These are phyloP conservation scores for Rhodomyrtus tomentosa DNA, from an alignment of 345 rosid species.

Conservation along the genomic window DNA sequence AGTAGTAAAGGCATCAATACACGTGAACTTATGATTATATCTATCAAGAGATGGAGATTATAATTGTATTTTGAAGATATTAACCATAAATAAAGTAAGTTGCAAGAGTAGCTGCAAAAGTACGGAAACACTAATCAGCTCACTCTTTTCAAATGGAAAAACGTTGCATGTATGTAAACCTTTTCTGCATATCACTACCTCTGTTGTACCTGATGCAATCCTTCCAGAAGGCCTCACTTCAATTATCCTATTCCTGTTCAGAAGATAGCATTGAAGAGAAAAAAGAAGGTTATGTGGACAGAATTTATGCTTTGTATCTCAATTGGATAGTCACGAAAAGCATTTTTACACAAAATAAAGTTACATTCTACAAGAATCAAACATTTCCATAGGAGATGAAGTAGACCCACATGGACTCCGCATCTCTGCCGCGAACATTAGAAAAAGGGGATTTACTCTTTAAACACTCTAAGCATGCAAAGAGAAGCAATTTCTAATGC, in stretches of 20 bases:
- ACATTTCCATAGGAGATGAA: background rate
- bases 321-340: background rate
- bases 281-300: background rate
- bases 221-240: conserved; percentile 61
- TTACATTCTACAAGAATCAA: background rate
- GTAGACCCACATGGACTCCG: background rate
- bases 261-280: background rate
- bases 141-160: background rate
- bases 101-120: background rate
- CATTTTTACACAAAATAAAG: background rate
- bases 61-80: background rate
- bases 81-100: background rate
- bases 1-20: background rate
- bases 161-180: background rate
- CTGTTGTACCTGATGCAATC: conserved; percentile 71
- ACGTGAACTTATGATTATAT: background rate
- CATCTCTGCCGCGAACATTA: background rate
- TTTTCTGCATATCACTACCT: conserved; percentile 29
- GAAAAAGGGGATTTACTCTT: background rate
- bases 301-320: background rate
- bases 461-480: background rate
- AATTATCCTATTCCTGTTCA: conserved; percentile 45
- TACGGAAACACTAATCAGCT: background rate
- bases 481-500: background rate
- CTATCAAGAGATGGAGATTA: background rate